A percentile compares a stretch with the other conserved stretches of the same genome.
phyloP scores from a whole-genome alignment of 768 basidiomycete species.

The Auriscalpium microsporum region DNA sequence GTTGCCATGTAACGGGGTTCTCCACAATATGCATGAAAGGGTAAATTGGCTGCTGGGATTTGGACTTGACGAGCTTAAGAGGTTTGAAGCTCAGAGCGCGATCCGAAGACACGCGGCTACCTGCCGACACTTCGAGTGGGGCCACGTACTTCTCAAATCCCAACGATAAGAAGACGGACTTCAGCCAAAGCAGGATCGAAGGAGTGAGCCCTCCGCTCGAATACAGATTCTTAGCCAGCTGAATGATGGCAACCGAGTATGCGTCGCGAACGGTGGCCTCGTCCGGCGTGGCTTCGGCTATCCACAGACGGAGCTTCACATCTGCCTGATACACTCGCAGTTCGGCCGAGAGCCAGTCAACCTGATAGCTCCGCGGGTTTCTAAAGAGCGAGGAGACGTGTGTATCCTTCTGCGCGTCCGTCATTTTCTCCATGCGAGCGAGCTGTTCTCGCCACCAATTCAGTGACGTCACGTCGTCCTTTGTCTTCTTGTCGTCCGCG shows the following conservation, averaged over 20 bases:
- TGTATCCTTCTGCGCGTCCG: slow-evolving; percentile 24
- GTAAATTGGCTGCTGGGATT: slow-evolving; percentile 30
- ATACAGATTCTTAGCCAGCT: slow-evolving; percentile 37
- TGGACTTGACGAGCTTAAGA: slow-evolving; percentile 44
- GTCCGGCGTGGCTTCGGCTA: slow-evolving; percentile 34
- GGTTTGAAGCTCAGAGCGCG: slow-evolving; percentile 41
- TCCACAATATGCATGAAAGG: slow-evolving; percentile 50
- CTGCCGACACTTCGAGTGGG: slow-evolving; percentile 15
- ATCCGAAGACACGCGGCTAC: slow-evolving; percentile 14
- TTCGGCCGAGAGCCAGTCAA: slow-evolving; percentile 40
- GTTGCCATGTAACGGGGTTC: slow-evolving; percentile 55
- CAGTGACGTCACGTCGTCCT: slow-evolving; percentile 15
- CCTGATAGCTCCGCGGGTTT: slow-evolving; percentile 32
- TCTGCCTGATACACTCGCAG: slow-evolving; percentile 45
- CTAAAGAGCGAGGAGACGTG: slow-evolving; percentile 32
- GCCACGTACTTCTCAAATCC: slow-evolving; percentile 38
- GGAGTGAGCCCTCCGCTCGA: slow-evolving; percentile 30
- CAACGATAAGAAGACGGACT: slow-evolving; percentile 32
- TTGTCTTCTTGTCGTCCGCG: slow-evolving; percentile 30
- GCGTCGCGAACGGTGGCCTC: slow-evolving; percentile 33
- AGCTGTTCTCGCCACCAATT: slow-evolving; percentile 50
- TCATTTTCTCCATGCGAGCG: slow-evolving; percentile 26
- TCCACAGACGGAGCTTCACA: slow-evolving; percentile 45
- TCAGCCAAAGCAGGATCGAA: slow-evolving; percentile 28
- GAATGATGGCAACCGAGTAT: slow-evolving; percentile 39